Evolutionary conservation across 2,329 filamentous ascomycete species (phyloP).

Genomic region (Coniochaeta pulveracea): DNA sequence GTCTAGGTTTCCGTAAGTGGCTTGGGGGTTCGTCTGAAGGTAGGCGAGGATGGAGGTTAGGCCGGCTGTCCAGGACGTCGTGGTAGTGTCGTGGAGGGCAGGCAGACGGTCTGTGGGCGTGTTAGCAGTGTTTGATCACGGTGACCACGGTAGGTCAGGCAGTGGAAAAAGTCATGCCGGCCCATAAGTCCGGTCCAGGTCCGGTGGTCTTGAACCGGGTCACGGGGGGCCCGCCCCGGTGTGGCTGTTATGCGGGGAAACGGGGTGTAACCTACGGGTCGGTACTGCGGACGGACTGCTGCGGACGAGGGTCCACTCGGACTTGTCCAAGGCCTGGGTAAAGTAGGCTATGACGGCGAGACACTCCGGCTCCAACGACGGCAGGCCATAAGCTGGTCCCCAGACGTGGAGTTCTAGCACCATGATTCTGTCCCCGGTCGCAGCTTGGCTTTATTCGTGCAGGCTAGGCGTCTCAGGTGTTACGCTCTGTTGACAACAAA

Average conservation of each 20-base stretch:
- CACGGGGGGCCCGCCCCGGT: too few relatives aligned
- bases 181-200: background rate
- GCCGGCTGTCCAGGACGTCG: constrained; percentile 43
- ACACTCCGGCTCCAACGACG: constrained; percentile 87
- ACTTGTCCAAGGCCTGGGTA: constrained; percentile 44
- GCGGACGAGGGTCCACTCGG: constrained; percentile 58
- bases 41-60: constrained; percentile 51
- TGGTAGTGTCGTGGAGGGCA: constrained; percentile 36
- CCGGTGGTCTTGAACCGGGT: constrained; percentile 1
- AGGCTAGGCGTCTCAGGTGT: too few relatives aligned
- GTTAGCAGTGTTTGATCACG: constrained; percentile 8
- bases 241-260: constrained; percentile 4
- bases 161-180: constrained; percentile 3
- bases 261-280: constrained; percentile 42
- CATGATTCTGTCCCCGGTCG: too few relatives aligned
- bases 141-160: constrained; percentile 1
- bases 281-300: constrained; percentile 62
- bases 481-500: too few relatives aligned
- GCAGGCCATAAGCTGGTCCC: constrained; percentile 78
- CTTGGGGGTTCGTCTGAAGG: constrained; percentile 23
- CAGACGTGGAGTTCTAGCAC: constrained; percentile 71
- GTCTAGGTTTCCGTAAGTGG: constrained; percentile 24
- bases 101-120: constrained; percentile 37
- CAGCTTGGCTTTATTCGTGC: too few relatives aligned
- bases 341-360: constrained; percentile 74